Conservation (phyloP, 768 basidiomycete species). For the Kwoniella botswanensis region DNA sequence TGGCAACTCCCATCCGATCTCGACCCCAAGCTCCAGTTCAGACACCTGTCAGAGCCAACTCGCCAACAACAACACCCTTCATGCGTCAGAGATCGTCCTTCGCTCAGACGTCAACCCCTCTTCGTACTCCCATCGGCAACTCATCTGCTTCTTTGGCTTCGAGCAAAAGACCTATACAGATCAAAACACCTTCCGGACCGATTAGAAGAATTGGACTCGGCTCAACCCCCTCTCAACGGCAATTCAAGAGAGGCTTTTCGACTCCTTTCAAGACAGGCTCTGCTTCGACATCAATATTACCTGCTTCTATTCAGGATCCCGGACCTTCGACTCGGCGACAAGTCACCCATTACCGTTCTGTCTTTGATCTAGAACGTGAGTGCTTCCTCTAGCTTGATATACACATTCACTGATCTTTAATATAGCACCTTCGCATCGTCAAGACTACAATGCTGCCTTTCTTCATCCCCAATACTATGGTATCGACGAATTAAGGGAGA, state of each 20-base stretch:
- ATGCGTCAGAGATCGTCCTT: neutral
- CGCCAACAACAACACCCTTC: neutral
- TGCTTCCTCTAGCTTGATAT: neutral
- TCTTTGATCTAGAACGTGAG: constrained; percentile 47
- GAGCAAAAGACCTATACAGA: constrained; percentile 29
- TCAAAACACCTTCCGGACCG: constrained; percentile 35
- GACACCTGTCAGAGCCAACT: neutral
- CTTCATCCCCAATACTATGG: constrained; percentile 46
- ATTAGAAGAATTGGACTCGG: constrained; percentile 50
- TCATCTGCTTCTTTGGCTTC: constrained; percentile 10
- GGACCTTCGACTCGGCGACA: neutral
- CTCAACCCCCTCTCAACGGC: constrained; percentile 31
- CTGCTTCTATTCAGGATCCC: neutral
- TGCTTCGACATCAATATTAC: neutral
- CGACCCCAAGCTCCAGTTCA: constrained; percentile 1
- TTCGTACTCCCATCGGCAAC: constrained; percentile 25
- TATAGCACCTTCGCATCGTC: constrained; percentile 28
- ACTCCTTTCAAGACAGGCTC: constrained; percentile 48
- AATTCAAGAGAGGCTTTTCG: constrained; percentile 33
- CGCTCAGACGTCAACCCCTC: constrained; percentile 28
- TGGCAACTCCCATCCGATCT: constrained; percentile 3
- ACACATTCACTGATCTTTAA: too few species aligned
- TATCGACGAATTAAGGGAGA: constrained; percentile 33
- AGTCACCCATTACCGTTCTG: constrained; percentile 8
- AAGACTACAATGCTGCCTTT: constrained; percentile 25